Percentiles rank a stretch among this genome's conserved stretches.
Evolutionary conservation across 768 basidiomycete species (phyloP).

Genomic region (Tylopilus subfusipes): DNA sequence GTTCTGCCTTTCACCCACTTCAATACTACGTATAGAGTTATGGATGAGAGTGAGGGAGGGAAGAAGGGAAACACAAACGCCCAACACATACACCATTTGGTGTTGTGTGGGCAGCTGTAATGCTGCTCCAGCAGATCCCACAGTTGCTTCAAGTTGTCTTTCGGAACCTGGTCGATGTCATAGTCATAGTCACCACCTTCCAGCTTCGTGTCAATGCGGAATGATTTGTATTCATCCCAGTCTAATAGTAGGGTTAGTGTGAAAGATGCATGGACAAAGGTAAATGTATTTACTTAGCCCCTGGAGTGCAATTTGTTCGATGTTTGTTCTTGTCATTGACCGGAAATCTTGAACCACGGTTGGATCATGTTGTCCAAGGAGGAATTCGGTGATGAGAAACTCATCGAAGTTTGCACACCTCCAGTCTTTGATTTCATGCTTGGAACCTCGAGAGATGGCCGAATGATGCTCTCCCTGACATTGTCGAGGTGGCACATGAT

Average conservation of each 20-base stretch:
- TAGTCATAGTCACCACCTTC: neutral
- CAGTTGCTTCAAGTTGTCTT: neutral
- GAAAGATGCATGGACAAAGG: too few species aligned
- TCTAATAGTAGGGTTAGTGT: neutral
- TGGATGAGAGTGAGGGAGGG: neutral
- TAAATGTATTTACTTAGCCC: neutral
- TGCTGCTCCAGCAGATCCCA: neutral
- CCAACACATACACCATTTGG: neutral
- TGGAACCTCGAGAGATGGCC: neutral
- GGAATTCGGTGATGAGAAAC: neutral
- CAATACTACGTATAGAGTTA: neutral
- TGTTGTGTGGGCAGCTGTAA: neutral
- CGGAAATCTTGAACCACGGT: neutral
- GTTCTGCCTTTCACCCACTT: neutral
- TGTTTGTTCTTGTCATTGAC: neutral
- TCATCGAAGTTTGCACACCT: neutral
- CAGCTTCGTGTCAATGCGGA: neutral
- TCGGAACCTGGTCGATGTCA: neutral
- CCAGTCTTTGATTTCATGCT: neutral
- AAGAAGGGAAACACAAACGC: too few species aligned
- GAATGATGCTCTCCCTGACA: neutral
- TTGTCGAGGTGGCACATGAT: neutral
- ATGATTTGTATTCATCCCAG: neutral
- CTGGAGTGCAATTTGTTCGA: neutral
- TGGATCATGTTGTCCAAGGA: neutral